A percentile compares a stretch with the other conserved stretches of the same genome.
Evolutionary conservation across 2,329 filamentous ascomycete species (phyloP).

Genomic region (Trichoderma endophyticum): DNA sequence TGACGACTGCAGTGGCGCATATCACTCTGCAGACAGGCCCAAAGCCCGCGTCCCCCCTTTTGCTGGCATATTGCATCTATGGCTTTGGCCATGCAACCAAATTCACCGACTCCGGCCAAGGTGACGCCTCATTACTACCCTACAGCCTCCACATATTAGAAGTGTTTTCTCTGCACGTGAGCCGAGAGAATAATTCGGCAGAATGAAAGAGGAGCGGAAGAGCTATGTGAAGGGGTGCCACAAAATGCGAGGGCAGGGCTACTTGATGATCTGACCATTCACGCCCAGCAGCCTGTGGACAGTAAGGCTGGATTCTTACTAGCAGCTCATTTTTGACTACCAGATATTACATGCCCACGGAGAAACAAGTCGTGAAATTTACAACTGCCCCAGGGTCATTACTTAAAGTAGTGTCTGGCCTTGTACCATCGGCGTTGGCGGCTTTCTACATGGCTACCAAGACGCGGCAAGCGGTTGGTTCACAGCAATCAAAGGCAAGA

Average conservation of each 20-base stretch:
- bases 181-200: not conserved
- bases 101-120: not conserved
- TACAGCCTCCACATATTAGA: not conserved
- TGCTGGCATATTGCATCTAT: not conserved
- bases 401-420: not conserved
- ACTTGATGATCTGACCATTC: not conserved
- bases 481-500: constrained; percentile 1
- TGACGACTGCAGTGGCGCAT: constrained; percentile 6
- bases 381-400: not conserved
- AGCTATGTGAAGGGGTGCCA: not conserved
- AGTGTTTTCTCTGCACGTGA: not conserved
- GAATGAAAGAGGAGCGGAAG: not conserved
- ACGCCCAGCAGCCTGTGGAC: not conserved
- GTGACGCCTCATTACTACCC: not conserved
- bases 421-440: not conserved
- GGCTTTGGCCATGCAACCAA: not conserved
- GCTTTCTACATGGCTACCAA: not conserved
- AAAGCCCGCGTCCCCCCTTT: not conserved
- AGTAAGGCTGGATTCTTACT: not conserved
- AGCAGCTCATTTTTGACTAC: not conserved
- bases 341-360: not conserved
- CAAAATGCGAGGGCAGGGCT: not conserved
- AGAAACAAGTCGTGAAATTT: not conserved
- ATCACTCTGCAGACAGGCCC: not conserved
- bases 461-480: not conserved